Evolutionary conservation across 2,329 filamentous ascomycete species (phyloP).

Genomic region (Alternaria arbusti): DNA sequence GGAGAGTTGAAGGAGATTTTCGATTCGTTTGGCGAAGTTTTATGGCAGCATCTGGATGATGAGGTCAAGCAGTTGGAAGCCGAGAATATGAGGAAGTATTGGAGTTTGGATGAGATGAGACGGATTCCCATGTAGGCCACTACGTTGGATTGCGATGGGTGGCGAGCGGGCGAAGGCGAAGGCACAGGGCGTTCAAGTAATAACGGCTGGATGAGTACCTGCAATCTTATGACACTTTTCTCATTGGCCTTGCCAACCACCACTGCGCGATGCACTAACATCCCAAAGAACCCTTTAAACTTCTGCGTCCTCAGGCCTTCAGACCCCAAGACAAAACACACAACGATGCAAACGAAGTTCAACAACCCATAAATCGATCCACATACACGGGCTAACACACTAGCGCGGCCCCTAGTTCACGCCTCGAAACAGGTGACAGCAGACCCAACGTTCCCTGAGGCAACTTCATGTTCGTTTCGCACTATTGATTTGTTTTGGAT

Average conservation of each 20-base stretch:
- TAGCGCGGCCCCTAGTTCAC: background rate
- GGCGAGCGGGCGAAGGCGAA: background rate
- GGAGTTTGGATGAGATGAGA: constrained; percentile 76
- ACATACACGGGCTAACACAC: background rate
- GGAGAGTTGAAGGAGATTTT: constrained; percentile 71
- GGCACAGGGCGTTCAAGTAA: background rate
- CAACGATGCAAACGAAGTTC: background rate
- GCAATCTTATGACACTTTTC: background rate
- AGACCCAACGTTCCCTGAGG: background rate
- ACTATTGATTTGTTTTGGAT: constrained; percentile 6
- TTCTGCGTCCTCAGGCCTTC: background rate
- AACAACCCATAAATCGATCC: background rate
- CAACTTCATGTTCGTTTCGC: constrained; percentile 1
- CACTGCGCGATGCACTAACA: background rate
- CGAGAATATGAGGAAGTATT: constrained; percentile 87
- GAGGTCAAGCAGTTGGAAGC: constrained; percentile 80
- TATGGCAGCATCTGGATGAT: constrained; percentile 84
- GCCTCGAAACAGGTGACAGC: constrained; percentile 1
- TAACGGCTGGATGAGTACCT: background rate
- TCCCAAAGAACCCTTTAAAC: background rate
- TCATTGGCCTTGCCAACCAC: background rate
- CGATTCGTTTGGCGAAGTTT: constrained; percentile 77
- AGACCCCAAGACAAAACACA: background rate
- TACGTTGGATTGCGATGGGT: background rate
- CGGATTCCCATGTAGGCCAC: constrained; percentile 68